Percentiles rank a stretch among this genome's conserved stretches.
These are phyloP conservation scores for Acanthochlamys bracteata DNA, from an alignment of 106 monocot species.

Conservation along the genomic window DNA sequence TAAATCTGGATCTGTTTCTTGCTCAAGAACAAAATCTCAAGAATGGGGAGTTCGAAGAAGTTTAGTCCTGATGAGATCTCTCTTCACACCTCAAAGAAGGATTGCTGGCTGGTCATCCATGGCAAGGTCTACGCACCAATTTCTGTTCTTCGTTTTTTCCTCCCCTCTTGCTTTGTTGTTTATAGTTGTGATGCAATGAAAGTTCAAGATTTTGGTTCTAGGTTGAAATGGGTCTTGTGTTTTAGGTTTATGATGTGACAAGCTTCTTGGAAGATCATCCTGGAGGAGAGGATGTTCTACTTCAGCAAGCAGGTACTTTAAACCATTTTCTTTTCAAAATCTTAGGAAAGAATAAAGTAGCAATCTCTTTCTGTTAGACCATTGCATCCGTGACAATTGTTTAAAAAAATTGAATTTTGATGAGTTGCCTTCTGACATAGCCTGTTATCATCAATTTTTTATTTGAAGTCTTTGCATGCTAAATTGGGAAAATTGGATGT, in stretches of 20 bases:
- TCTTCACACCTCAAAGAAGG: constrained; percentile 40
- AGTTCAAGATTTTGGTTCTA: not conserved
- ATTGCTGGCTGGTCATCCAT: constrained; percentile 56
- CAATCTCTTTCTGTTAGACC: no score
- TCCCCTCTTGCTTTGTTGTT: no score
- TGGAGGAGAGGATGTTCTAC: constrained; percentile 56
- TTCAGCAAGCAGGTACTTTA: constrained; percentile 49
- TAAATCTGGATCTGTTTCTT: no score
- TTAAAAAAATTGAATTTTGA: no score
- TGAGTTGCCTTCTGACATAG: no score
- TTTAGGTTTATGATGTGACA: constrained; percentile 69
- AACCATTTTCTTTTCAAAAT: no score
- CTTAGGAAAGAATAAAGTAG: no score
- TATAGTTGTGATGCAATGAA: not conserved
- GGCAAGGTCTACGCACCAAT: constrained; percentile 32
- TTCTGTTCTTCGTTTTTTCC: not conserved
- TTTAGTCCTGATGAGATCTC: constrained; percentile 14
- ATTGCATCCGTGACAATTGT: no score
- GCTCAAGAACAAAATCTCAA: not conserved
- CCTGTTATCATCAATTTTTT: no score
- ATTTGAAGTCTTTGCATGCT: no score
- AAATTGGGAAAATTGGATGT: no score
- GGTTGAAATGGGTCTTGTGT: not conserved
- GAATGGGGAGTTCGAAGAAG: not conserved
- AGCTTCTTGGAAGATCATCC: constrained; percentile 64